Conservation (phyloP, 139 green algal genomes). For the Chlamydomonas sphaeroides region DNA sequence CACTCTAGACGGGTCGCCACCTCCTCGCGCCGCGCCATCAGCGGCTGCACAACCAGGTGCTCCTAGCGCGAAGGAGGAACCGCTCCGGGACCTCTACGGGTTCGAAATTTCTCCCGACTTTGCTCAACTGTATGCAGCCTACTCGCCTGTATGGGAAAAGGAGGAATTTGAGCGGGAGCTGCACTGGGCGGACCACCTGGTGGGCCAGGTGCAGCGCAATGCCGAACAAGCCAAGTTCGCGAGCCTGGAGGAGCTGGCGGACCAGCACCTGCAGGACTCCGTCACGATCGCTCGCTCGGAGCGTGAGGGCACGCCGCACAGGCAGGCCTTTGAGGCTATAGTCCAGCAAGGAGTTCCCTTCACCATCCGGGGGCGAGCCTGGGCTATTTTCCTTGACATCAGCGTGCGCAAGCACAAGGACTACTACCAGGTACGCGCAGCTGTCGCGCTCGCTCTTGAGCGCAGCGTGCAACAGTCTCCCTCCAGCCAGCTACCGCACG, state of each 20-base stretch:
- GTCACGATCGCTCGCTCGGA: conserved; percentile 1
- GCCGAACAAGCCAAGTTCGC: neutral
- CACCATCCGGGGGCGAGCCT: conserved; percentile 59
- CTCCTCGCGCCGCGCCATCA: neutral
- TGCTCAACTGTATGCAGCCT: conserved; percentile 49
- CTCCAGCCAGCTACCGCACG: too few relatives aligned
- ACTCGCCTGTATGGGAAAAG: conserved; percentile 59
- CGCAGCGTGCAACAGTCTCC: too few relatives aligned
- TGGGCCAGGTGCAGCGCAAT: neutral
- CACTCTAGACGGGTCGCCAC: neutral
- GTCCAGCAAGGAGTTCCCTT: conserved; percentile 20
- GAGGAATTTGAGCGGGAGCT: conserved; percentile 71
- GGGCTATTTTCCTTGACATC: conserved; percentile 68
- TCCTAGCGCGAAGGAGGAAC: too few relatives aligned
- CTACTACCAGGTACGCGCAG: conserved; percentile 53
- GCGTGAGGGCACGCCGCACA: neutral
- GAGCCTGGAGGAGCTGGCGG: conserved; percentile 9
- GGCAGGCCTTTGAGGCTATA: conserved; percentile 4
- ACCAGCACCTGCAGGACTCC: neutral
- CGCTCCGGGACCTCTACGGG: conserved; percentile 11
- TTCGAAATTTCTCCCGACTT: conserved; percentile 53
- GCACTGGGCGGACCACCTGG: conserved; percentile 54
- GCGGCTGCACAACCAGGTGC: too few relatives aligned
- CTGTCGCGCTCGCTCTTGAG: neutral
- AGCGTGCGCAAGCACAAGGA: conserved; percentile 43